These are phyloP conservation scores for Cercospora zeae-maydis DNA, from an alignment of 2,329 filamentous ascomycete genomes.

Conservation along the genomic window DNA sequence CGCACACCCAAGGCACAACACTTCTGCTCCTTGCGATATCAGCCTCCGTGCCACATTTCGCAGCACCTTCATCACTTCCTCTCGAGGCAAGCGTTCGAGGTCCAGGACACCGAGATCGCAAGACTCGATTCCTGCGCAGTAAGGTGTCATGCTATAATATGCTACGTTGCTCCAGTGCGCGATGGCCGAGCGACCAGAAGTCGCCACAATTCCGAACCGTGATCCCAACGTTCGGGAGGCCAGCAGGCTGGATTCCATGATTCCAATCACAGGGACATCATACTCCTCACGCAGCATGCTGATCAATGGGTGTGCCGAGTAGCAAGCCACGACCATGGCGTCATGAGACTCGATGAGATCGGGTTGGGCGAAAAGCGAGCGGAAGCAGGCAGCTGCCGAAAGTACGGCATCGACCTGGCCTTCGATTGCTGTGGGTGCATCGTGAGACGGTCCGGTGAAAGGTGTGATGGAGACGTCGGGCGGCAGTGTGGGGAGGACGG, in stretches of 20 bases:
- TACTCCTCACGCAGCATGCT: conserved; percentile 48
- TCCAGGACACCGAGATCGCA: conserved; percentile 47
- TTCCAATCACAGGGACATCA: conserved; percentile 46
- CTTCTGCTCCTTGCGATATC: conserved; percentile 44
- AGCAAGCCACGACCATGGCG: conserved; percentile 51
- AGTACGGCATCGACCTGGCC: conserved; percentile 50
- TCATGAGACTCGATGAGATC: conserved; percentile 37
- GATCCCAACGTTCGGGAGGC: conserved; percentile 49
- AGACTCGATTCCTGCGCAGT: conserved; percentile 44
- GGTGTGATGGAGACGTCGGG: conserved; percentile 48
- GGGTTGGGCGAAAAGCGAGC: conserved; percentile 44
- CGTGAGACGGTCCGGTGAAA: conserved; percentile 50
- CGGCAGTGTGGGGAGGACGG: conserved; percentile 44
- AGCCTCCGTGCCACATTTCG: conserved; percentile 40
- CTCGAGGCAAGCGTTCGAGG: conserved; percentile 40
- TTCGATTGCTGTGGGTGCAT: conserved; percentile 51
- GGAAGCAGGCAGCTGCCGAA: conserved; percentile 48
- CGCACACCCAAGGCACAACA: conserved; percentile 47
- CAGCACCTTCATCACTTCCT: conserved; percentile 42
- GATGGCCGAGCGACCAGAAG: conserved; percentile 40
- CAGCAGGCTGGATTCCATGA: conserved; percentile 53
- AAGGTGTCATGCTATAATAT: conserved; percentile 43
- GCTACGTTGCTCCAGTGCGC: conserved; percentile 42
- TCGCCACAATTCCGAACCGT: conserved; percentile 46
- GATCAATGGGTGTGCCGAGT: conserved; percentile 49